Percentiles rank a stretch among this genome's conserved stretches.
phyloP scores from a whole-genome alignment of 257 asterid species.

The Solanum pinnatisectum region DNA sequence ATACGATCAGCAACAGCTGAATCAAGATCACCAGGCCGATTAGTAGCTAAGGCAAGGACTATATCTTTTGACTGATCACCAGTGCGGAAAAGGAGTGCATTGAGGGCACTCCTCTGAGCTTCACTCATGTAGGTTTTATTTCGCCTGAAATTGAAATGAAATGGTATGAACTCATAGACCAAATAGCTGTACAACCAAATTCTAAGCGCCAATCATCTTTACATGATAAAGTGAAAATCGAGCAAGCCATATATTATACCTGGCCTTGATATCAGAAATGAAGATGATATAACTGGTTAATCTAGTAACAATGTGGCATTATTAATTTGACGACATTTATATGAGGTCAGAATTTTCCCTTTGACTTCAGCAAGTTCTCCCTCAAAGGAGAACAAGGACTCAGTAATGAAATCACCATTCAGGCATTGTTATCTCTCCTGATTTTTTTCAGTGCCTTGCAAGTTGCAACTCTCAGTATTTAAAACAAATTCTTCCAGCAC shows the following conservation, averaged over 20 bases:
- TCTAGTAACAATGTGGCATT: background rate
- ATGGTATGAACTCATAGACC: background rate
- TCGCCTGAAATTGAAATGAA: slow-evolving; percentile 40
- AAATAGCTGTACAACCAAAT: background rate
- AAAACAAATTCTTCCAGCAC: background rate
- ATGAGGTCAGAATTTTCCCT: background rate
- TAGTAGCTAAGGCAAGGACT: slow-evolving; percentile 92
- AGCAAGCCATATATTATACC: background rate
- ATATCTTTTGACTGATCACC: slow-evolving; percentile 97
- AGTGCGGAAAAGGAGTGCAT: slow-evolving; percentile 82
- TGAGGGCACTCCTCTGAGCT: slow-evolving; percentile 98
- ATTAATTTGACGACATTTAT: background rate
- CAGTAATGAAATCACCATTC: background rate
- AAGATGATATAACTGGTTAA: background rate
- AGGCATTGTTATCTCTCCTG: background rate
- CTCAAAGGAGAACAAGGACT: background rate
- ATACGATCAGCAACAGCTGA: slow-evolving; percentile 94
- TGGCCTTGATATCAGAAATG: background rate
- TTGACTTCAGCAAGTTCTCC: background rate
- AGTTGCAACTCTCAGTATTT: background rate
- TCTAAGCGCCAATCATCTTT: background rate
- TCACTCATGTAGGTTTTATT: slow-evolving; percentile 97
- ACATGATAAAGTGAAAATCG: background rate
- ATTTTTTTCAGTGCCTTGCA: background rate
- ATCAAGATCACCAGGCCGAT: slow-evolving; percentile 93